These are phyloP conservation scores for Aspergillus sclerotialis DNA, from an alignment of 2,329 filamentous ascomycete species.

Conservation along the genomic window DNA sequence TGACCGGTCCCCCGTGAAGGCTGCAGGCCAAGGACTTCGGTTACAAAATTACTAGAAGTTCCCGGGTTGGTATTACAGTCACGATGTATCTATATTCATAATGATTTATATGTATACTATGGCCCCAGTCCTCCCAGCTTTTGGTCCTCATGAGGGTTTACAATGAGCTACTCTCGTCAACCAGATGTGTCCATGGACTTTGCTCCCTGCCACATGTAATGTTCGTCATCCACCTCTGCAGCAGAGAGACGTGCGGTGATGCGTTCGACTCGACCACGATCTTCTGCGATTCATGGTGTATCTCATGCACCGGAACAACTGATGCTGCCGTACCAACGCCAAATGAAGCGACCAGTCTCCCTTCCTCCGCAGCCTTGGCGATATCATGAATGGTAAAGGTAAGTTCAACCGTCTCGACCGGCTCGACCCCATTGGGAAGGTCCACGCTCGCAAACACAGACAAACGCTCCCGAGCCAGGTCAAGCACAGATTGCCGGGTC, in stretches of 20 bases:
- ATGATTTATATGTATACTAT: too few relatives aligned
- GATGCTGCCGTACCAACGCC: constrained; percentile 1
- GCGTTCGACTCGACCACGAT: neutral
- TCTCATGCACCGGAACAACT: too few relatives aligned
- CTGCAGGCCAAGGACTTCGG: too few relatives aligned
- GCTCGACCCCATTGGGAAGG: too few relatives aligned
- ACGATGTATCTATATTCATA: too few relatives aligned
- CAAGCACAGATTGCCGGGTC: constrained; percentile 55
- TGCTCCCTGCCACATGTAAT: neutral
- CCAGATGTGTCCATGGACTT: neutral
- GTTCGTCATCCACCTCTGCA: neutral
- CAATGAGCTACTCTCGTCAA: neutral
- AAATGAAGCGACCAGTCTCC: constrained; percentile 1
- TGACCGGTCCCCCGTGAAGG: too few relatives aligned
- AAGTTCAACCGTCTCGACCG: neutral
- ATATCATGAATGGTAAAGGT: constrained; percentile 3
- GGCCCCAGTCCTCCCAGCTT: too few relatives aligned
- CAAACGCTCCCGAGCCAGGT: constrained; percentile 3
- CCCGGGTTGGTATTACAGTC: too few relatives aligned
- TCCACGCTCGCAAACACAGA: neutral
- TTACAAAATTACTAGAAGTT: too few relatives aligned
- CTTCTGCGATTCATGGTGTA: too few relatives aligned
- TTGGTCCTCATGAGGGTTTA: neutral
- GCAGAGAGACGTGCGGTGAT: neutral
- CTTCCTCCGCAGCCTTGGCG: neutral